These are phyloP conservation scores for Exobasidium cylindrosporum DNA, from an alignment of 1,284 basidiomycete genomes.

Conservation along the genomic window DNA sequence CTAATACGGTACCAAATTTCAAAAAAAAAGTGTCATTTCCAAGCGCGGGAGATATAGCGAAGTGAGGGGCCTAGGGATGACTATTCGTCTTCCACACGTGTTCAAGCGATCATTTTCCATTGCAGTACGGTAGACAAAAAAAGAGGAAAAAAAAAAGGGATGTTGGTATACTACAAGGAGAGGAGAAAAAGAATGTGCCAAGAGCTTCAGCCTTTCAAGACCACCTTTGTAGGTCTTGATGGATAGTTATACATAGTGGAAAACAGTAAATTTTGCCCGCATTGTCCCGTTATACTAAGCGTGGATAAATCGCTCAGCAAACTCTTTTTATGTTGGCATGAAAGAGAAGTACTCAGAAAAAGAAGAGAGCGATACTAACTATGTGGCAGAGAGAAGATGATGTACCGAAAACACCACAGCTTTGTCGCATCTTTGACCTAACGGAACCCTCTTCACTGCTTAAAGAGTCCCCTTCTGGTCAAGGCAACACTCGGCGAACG, in stretches of 20 bases:
- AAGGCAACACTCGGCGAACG: too few species aligned
- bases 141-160: too few species aligned
- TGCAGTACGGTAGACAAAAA: background rate
- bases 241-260: slow-evolving; percentile 12
- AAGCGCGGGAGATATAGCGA: background rate
- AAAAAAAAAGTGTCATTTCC: background rate
- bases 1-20: too few species aligned
- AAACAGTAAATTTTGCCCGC: background rate
- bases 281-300: slow-evolving; percentile 3
- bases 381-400: too few species aligned
- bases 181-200: too few species aligned
- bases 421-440: too few species aligned
- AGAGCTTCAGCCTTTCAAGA: slow-evolving; percentile 9
- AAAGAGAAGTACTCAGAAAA: too few species aligned
- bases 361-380: too few species aligned
- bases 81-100: background rate
- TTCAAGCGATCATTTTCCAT: background rate
- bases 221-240: background rate
- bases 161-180: too few species aligned
- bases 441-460: too few species aligned
- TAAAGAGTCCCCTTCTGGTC: too few species aligned
- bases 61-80: background rate
- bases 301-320: slow-evolving; percentile 10
- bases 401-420: too few species aligned
- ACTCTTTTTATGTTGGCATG: background rate